phyloP scores from a whole-genome alignment of 352 stramenopile genomes.

The Phytophthora macrochlamydospora region DNA sequence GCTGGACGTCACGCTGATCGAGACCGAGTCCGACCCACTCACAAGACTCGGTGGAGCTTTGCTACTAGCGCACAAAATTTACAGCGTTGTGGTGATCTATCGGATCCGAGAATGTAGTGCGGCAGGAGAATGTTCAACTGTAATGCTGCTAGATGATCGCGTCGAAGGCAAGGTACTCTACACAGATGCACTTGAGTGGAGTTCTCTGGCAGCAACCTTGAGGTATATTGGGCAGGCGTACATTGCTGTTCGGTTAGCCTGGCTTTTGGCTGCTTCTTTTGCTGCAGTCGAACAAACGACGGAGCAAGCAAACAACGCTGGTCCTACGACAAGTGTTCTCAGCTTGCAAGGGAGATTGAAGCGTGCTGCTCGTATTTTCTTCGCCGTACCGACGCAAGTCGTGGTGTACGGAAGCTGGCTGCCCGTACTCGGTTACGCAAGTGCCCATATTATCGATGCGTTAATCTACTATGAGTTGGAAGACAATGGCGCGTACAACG shows the following conservation, averaged over 20 bases:
- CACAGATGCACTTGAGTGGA: constrained; percentile 61
- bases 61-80: constrained; percentile 60
- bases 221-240: constrained; percentile 55
- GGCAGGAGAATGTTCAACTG: constrained; percentile 28
- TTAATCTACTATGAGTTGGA: constrained; percentile 61
- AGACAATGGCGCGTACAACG: constrained; percentile 40
- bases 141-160: constrained; percentile 43
- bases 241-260: constrained; percentile 42
- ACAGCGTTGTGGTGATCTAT: constrained; percentile 53
- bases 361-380: constrained; percentile 42
- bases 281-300: constrained; percentile 21
- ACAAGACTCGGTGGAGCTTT: constrained; percentile 51
- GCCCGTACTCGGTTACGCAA: constrained; percentile 50
- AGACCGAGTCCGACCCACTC: constrained; percentile 56
- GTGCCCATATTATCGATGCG: constrained; percentile 53
- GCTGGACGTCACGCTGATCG: constrained; percentile 54
- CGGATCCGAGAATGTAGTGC: constrained; percentile 40
- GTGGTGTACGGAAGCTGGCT: constrained; percentile 62
- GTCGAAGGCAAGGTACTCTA: constrained; percentile 58
- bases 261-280: constrained; percentile 39
- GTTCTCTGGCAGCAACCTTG: constrained; percentile 47
- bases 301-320: not conserved
- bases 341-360: constrained; percentile 2
- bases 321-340: not conserved
- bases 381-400: constrained; percentile 52